Evolutionary conservation across 495 filamentous ascomycete species (phyloP).

Genomic region (Podospora tetraspora): DNA sequence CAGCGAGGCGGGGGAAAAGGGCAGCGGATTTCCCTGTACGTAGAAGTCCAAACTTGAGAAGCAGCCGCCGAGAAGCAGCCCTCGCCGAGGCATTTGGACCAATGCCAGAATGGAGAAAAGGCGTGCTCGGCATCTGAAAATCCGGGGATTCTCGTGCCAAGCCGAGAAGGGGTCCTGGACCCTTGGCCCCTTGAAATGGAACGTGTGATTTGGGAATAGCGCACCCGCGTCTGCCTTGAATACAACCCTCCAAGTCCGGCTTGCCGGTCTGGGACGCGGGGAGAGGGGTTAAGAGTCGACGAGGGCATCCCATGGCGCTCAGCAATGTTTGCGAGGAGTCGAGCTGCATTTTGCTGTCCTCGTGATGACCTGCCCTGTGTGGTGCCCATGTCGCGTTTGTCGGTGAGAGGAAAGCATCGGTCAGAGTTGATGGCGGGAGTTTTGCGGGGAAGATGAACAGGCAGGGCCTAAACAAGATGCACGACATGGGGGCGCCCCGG

Average conservation of each 20-base stretch:
- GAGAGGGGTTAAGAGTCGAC: neutral
- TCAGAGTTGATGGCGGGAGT: neutral
- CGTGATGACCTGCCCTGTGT: constrained; percentile 8
- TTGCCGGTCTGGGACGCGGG: constrained; percentile 7
- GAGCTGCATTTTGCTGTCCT: constrained; percentile 1
- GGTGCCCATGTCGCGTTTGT: constrained; percentile 1
- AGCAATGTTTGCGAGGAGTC: neutral
- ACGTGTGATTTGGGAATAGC: constrained; percentile 9
- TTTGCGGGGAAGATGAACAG: neutral
- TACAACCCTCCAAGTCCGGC: constrained; percentile 4
- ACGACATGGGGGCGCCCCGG: neutral
- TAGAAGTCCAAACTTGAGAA: neutral
- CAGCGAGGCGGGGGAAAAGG: neutral
- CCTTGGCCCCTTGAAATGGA: constrained; percentile 2
- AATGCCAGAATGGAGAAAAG: neutral
- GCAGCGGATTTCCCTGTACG: neutral
- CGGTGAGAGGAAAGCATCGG: neutral
- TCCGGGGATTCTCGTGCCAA: constrained; percentile 7
- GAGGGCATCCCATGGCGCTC: neutral
- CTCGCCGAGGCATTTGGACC: neutral
- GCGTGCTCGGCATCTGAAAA: constrained; percentile 1
- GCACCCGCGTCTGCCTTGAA: neutral
- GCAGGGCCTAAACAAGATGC: neutral
- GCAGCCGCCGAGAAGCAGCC: neutral
- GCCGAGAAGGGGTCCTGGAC: constrained; percentile 7